Evolutionary conservation across 2,329 filamentous ascomycete genomes (phyloP).

Genomic region (Dendrostoma leiphaemia): DNA sequence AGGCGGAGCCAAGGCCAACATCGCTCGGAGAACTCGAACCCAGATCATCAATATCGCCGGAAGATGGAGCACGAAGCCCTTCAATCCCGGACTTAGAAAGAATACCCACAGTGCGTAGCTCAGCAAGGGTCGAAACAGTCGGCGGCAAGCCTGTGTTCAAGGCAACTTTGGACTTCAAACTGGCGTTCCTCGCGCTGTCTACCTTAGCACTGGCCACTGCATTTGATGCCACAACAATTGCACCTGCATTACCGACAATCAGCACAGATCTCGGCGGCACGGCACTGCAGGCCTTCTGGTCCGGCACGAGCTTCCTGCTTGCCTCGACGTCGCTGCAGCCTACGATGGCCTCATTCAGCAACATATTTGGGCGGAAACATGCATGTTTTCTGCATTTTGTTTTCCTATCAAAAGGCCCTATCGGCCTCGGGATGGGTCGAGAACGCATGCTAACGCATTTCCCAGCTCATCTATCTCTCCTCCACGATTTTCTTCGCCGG

Average conservation of each 20-base stretch:
- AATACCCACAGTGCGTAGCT: background rate
- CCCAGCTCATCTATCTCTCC: conserved; percentile 27
- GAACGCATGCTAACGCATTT: background rate
- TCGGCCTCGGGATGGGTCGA: no score
- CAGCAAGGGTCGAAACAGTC: conserved; percentile 19
- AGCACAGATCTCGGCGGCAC: conserved; percentile 49
- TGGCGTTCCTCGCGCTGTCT: conserved; percentile 50
- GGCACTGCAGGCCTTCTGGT: conserved; percentile 67
- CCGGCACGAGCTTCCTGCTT: conserved; percentile 68
- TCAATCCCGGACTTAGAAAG: background rate
- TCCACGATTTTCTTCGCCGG: conserved; percentile 37
- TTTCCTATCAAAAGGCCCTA: no score
- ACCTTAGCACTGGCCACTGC: conserved; percentile 61
- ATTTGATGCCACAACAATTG: conserved; percentile 64
- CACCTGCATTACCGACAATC: conserved; percentile 57
- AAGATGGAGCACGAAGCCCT: background rate
- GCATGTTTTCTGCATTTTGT: conserved; percentile 21
- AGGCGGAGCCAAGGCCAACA: background rate
- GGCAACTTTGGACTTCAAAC: conserved; percentile 35
- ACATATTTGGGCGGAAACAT: conserved; percentile 34
- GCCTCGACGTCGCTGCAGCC: conserved; percentile 62
- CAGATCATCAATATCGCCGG: background rate
- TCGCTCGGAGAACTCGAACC: no score
- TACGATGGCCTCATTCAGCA: conserved; percentile 35
- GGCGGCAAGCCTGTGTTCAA: conserved; percentile 27